Evolutionary conservation across 2,329 filamentous ascomycete genomes (phyloP).

Genomic region (Tolypocladium ovalisporum): DNA sequence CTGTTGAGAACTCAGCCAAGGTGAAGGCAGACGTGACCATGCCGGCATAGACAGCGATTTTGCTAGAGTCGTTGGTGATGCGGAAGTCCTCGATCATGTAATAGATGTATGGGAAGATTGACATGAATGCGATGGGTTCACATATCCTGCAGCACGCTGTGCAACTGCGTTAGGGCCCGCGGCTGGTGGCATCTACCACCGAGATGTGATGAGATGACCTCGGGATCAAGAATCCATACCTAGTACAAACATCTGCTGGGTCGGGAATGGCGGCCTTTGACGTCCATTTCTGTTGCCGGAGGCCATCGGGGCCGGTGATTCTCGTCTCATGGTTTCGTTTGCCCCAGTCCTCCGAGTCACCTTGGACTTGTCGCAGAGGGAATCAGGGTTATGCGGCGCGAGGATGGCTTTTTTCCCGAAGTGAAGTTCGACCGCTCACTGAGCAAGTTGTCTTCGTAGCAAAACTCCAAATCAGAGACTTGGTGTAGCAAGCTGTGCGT

Average conservation of each 20-base stretch:
- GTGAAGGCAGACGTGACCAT: slow-evolving; percentile 96
- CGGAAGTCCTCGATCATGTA: slow-evolving; percentile 93
- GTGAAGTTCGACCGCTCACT: background rate
- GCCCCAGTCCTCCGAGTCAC: background rate
- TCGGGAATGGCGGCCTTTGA: slow-evolving; percentile 23
- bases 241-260: slow-evolving; percentile 39
- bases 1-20: slow-evolving; percentile 87
- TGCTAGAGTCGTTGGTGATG: slow-evolving; percentile 64
- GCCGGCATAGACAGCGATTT: slow-evolving; percentile 85
- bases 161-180: background rate
- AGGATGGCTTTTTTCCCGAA: background rate
- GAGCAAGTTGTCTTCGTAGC: background rate
- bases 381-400: background rate
- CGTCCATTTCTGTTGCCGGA: slow-evolving; percentile 12
- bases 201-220: background rate
- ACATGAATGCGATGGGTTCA: slow-evolving; percentile 99
- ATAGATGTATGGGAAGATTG: slow-evolving; percentile 97
- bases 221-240: slow-evolving; percentile 24
- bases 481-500: background rate
- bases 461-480: background rate
- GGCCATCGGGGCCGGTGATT: slow-evolving; percentile 11
- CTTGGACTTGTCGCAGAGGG: background rate
- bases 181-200: background rate
- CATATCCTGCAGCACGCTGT: slow-evolving; percentile 87
- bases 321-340: slow-evolving; percentile 17